Percentiles rank a stretch among this genome's conserved stretches.
Conservation (phyloP, 805 yeast species). For the Metschnikowia borealis region DNA sequence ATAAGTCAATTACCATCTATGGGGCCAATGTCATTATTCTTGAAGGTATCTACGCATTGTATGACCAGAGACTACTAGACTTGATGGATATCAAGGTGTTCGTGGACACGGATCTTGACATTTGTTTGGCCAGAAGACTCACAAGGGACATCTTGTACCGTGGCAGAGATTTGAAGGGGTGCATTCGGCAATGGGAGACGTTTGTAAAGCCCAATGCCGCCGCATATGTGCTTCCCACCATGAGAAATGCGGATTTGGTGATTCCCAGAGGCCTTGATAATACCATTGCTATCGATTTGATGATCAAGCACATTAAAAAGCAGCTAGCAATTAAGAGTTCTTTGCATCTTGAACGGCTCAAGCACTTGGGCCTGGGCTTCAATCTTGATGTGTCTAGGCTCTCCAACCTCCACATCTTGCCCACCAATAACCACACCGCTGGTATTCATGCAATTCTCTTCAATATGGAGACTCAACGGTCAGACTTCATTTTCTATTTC, state of each 20-base stretch:
- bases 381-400: slow-evolving; percentile 27
- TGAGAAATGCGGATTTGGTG: slow-evolving; percentile 76
- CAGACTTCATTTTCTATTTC: slow-evolving; percentile 82
- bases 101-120: slow-evolving; percentile 91
- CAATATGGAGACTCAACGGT: slow-evolving; percentile 51
- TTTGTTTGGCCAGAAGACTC: slow-evolving; percentile 84
- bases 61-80: slow-evolving; percentile 62
- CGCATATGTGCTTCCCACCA: slow-evolving; percentile 66
- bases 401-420: slow-evolving; percentile 35
- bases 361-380: slow-evolving; percentile 47
- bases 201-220: slow-evolving; percentile 93
- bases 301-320: slow-evolving; percentile 73
- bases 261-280: slow-evolving; percentile 92
- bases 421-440: slow-evolving; percentile 58
- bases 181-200: slow-evolving; percentile 82
- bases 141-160: slow-evolving; percentile 82
- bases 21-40: slow-evolving; percentile 92
- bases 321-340: slow-evolving; percentile 64
- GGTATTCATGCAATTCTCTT: slow-evolving; percentile 72
- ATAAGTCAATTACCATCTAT: slow-evolving; percentile 68
- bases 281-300: slow-evolving; percentile 69
- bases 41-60: slow-evolving; percentile 86
- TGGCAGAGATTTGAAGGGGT: slow-evolving; percentile 80
- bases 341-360: slow-evolving; percentile 62
- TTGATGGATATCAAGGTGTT: slow-evolving; percentile 83